A percentile compares a stretch with the other conserved stretches of the same genome.
Evolutionary conservation across 2,329 filamentous ascomycete species (phyloP).

Genomic region (Septoria petroselini): DNA sequence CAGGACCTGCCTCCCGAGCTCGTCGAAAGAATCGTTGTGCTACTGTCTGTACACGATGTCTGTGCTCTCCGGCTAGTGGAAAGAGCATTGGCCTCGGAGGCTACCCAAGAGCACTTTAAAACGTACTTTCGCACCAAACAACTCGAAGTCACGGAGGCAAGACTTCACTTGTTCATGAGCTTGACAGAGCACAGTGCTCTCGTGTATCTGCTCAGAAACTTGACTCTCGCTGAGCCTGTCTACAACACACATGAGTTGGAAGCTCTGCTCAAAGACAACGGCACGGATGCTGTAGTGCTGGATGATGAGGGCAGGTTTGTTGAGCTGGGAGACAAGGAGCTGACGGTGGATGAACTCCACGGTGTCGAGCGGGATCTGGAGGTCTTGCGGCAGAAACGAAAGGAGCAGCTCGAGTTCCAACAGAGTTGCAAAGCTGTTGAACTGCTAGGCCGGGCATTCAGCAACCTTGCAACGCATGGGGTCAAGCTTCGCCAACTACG

Average conservation of each 20-base stretch:
- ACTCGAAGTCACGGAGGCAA: not conserved
- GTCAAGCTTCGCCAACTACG: not conserved
- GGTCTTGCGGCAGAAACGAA: not conserved
- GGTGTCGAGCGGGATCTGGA: not conserved
- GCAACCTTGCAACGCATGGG: not conserved
- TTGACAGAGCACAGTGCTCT: not conserved
- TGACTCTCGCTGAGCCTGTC: not conserved
- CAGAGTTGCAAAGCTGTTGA: not conserved
- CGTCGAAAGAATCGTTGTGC: not conserved
- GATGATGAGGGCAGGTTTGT: not conserved
- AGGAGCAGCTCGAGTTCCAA: not conserved
- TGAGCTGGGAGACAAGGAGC: not conserved
- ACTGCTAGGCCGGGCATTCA: not conserved
- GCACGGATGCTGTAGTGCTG: not conserved
- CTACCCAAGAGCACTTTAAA: constrained; percentile 3
- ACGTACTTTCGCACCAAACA: not conserved
- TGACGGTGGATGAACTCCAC: not conserved
- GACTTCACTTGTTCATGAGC: not conserved
- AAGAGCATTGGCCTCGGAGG: not conserved
- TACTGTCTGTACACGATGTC: not conserved
- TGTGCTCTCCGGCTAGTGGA: not conserved
- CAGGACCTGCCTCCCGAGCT: not conserved
- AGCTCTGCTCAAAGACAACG: not conserved
- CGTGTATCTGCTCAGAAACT: not conserved
- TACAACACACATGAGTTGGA: constrained; percentile 3